Base-by-base conservation (phyloP, 1,284 basidiomycete species). In the Ustilago cynodontis region DNA sequence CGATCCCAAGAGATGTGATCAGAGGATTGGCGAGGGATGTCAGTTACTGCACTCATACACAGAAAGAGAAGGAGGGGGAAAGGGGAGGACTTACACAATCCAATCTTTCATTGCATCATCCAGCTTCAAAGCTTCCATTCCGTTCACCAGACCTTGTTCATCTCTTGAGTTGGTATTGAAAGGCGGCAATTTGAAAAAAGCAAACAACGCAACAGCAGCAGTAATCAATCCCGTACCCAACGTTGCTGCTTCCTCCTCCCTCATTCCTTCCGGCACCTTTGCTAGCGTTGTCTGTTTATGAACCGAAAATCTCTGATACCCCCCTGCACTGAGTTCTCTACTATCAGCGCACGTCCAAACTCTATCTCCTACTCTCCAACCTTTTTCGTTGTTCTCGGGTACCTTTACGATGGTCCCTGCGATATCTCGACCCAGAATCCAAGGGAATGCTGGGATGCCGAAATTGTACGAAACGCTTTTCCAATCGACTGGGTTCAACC, bases 401-500 rank as follows among this genome's bases (percentile, higher is more conserved):
- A 87, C 86, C 60, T 87, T 85, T 28, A 88, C 86, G 61, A 89
- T 87, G 18, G 83, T 84, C 6, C 88, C 88, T 20, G 87, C 82
- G 63, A 88, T 86, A 65, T 89, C 88, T 77, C 88, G 87, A n/a
- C 88, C 88, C 0, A 87, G 84, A 24, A 88, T 86, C 80, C 80
- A 82, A n/a, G 82, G 82, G 5, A 72, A 72, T 1, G 68, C 64
- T 6, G 71, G 71, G 50, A 82, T 82, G 41, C 82, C 82, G 74
- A 83, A 83, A 51, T 76, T 73, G 70, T 66, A 83, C 41, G 67
- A 68, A 22, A 83, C 69, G 14, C 51, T 60, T 52, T 83, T 82
- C 62, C 71, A 82, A 74, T 83, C 80, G 14, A 83, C 80, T 0
- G 80, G 82, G 56, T 83, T 83, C 2, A 83, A 59, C 8, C 82